Conservation (phyloP, 306 rosid species). For the Herpetospermum pedunculosum region DNA sequence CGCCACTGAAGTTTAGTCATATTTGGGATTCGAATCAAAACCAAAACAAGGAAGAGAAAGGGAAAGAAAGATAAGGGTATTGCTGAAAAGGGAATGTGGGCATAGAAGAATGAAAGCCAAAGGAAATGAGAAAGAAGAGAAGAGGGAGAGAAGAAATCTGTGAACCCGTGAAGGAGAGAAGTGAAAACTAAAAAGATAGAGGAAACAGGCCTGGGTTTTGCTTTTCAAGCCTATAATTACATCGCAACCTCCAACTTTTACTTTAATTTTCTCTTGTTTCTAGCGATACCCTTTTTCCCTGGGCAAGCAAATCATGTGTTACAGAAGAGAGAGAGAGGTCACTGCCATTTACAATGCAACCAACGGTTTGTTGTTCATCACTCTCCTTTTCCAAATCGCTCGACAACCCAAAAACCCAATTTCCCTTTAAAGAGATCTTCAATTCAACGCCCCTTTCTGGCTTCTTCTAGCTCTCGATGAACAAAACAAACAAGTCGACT, state of each 20-base stretch:
- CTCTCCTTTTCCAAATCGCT: constrained; percentile 15
- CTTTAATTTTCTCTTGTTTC: constrained; percentile 24
- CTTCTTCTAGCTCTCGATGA: not conserved
- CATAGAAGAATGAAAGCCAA: constrained; percentile 13
- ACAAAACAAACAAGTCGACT: not conserved
- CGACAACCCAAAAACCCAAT: constrained; percentile 17
- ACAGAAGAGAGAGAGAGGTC: constrained; percentile 14
- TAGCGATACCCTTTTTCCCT: constrained; percentile 34
- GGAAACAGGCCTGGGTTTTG: constrained; percentile 10
- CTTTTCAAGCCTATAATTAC: constrained; percentile 27
- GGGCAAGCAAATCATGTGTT: constrained; percentile 55
- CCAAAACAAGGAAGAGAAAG: constrained; percentile 8
- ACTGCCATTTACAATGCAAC: constrained; percentile 10
- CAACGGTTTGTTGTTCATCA: constrained; percentile 28
- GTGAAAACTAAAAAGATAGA: constrained; percentile 5
- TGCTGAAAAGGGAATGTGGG: constrained; percentile 16
- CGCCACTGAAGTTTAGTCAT: constrained; percentile 16
- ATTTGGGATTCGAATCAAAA: constrained; percentile 9
- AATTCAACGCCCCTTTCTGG: not conserved
- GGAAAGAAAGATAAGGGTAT: constrained; percentile 44
- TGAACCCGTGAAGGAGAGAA: constrained; percentile 15
- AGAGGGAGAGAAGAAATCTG: constrained; percentile 8
- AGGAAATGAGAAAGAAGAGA: constrained; percentile 10
- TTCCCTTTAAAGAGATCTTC: not conserved
- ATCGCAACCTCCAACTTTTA: constrained; percentile 21